phyloP scores from a whole-genome alignment of 225 moss, liverwort and hornwort genomes.

The Anthoceros angustus region DNA sequence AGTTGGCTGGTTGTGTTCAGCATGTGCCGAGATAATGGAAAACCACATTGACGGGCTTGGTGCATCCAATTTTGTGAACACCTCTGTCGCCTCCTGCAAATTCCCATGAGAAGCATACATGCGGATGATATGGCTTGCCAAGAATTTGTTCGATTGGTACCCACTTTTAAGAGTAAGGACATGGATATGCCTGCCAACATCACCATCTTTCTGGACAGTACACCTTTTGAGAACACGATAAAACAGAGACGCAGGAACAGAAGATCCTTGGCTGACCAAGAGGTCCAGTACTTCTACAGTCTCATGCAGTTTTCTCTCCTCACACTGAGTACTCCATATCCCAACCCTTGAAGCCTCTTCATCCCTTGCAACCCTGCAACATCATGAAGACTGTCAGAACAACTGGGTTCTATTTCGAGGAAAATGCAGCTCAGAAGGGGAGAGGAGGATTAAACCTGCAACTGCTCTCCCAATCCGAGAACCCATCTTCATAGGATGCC shows the following conservation, averaged over 20 bases:
- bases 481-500: no score
- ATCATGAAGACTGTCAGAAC: no score
- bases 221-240: not conserved
- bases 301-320: no score
- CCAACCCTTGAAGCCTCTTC: no score
- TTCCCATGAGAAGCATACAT: not conserved
- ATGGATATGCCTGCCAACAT: not conserved
- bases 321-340: no score
- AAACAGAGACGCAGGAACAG: not conserved
- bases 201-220: not conserved
- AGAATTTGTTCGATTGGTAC: not conserved
- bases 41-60: not conserved
- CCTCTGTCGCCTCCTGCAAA: not conserved
- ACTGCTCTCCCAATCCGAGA: no score
- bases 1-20: not conserved
- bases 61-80: not conserved
- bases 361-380: no score
- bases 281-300: no score
- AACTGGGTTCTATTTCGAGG: no score
- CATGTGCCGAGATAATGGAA: not conserved
- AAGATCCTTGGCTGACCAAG: no score
- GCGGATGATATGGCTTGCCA: not conserved
- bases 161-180: not conserved
- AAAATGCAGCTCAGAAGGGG: no score
- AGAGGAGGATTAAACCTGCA: no score